Base-by-base conservation (phyloP, 1,284 basidiomycete species). In the Cutaneotrichosporon sp. region DNA sequence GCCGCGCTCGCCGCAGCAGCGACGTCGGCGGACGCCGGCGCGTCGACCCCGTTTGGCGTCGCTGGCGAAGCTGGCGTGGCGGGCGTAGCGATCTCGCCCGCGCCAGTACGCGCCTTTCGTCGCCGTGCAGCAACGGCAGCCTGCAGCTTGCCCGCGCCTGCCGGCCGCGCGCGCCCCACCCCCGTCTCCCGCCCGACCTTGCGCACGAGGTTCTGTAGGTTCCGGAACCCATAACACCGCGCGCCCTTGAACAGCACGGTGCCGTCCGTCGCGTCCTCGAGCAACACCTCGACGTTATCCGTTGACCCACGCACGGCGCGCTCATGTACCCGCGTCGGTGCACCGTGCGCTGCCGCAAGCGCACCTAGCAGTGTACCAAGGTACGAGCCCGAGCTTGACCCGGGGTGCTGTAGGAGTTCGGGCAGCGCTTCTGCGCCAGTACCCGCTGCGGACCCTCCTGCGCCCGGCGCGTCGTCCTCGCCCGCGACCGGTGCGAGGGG, bases 211-310 rank as follows among this genome's bases (percentile, higher is more conserved):
- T 97, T 99, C 75, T 98, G 94, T 49, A 99, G 78, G 73, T 98
- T 99, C 49, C 91, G 82, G 78, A 98, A 98, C 2, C 96, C 96
- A 68, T 97, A 98, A 73, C 92, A 97, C 61, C 87, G 90, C 2
- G 93, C 90, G 3, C 90, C 94, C 61, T 85, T 86, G 79, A 97
- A 97, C 20, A 98, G 77, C 23, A 86, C 78, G 52, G 81, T 78
- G 39, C 81, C 83, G 4, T 75, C 75, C 41, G 66, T 63, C 50
- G 73, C 67, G 55, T 78, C 74, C 48, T 77, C 74, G n/a, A 84
- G 76, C 7, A 80, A 75, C 75, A 81, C 83, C 64, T 86, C 85
- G 51, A 83, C 80, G 67, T 84, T 85, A 68, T 87, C 85, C 46
- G 72, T 67, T 20, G 78, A 72, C 62, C 79, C 80, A 26, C 83